These are phyloP conservation scores for Lagenidium giganteum DNA, from an alignment of 352 stramenopile species.

Conservation along the genomic window DNA sequence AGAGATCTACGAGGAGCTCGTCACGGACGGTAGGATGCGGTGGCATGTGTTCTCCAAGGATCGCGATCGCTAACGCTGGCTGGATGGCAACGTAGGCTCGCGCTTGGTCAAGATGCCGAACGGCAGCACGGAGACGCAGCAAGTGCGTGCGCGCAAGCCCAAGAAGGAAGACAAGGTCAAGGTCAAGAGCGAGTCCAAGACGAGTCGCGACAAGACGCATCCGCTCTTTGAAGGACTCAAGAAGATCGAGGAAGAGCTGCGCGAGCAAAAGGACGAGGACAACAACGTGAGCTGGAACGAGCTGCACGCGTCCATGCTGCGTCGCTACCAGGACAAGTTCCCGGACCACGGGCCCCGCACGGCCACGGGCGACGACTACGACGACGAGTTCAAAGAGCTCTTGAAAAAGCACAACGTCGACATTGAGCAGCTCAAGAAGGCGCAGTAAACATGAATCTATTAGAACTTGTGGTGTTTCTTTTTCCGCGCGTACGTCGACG, in stretches of 20 bases:
- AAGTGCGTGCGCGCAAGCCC: slow-evolving; percentile 14
- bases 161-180: slow-evolving; percentile 27
- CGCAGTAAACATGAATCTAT: slow-evolving; percentile 11
- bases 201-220: slow-evolving; percentile 11
- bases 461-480: slow-evolving; percentile 17
- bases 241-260: slow-evolving; percentile 70
- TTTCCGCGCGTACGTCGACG: slow-evolving; percentile 11
- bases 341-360: slow-evolving; percentile 49
- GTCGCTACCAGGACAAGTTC: slow-evolving; percentile 77
- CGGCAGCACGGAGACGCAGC: background rate
- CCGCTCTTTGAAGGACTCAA: slow-evolving; percentile 72
- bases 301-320: slow-evolving; percentile 62
- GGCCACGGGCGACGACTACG: slow-evolving; percentile 57
- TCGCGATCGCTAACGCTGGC: background rate
- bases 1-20: slow-evolving; percentile 63
- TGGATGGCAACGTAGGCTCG: slow-evolving; percentile 19
- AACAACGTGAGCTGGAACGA: slow-evolving; percentile 79
- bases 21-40: slow-evolving; percentile 41
- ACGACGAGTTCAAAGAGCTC: slow-evolving; percentile 82
- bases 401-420: slow-evolving; percentile 77
- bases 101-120: slow-evolving; percentile 30
- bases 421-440: slow-evolving; percentile 45
- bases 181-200: slow-evolving; percentile 28
- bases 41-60: background rate
- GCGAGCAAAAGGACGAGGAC: slow-evolving; percentile 43